A percentile compares a stretch with the other conserved stretches of the same genome.
phyloP scores from a whole-genome alignment of 192 early-diverging fungal genomes.

The Chytriomyces sp. region DNA sequence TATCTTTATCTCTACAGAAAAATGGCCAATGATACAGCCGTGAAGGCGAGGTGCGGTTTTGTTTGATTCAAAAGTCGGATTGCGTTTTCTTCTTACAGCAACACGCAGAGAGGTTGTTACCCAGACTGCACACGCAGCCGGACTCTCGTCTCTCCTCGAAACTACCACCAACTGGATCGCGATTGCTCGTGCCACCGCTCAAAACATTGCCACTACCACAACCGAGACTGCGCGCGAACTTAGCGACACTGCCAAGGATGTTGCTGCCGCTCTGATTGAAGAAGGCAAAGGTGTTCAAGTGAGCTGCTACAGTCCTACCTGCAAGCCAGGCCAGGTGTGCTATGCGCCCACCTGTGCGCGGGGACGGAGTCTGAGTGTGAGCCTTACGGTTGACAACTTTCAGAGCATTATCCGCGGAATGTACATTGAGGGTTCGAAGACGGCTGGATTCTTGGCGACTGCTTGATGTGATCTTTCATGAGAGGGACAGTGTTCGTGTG shows the following conservation, averaged over 20 bases:
- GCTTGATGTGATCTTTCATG: background rate
- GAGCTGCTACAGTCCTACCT: conserved; percentile 51
- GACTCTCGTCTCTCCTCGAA: conserved; percentile 1
- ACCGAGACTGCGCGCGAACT: conserved; percentile 6
- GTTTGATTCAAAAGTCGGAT: background rate
- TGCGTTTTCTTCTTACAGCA: background rate
- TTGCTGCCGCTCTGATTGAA: conserved; percentile 41
- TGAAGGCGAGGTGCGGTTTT: conserved; percentile 1
- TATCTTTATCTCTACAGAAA: conserved; percentile 1
- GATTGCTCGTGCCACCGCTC: conserved; percentile 20
- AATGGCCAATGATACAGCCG: background rate
- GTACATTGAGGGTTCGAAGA: conserved; percentile 28
- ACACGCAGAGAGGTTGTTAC: background rate
- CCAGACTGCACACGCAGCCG: background rate
- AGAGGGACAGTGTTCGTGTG: background rate
- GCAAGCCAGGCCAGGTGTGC: conserved; percentile 43
- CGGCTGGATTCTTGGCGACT: conserved; percentile 26
- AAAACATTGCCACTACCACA: conserved; percentile 1
- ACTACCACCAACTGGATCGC: conserved; percentile 26
- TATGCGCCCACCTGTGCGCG: conserved; percentile 55
- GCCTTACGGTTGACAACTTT: conserved; percentile 37
- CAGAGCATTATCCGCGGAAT: conserved; percentile 34
- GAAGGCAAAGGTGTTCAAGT: conserved; percentile 42
- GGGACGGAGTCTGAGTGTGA: conserved; percentile 29
- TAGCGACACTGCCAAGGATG: conserved; percentile 26